Base-by-base conservation (phyloP, 2,329 filamentous ascomycete species). In the Alternaria sp. region DNA sequence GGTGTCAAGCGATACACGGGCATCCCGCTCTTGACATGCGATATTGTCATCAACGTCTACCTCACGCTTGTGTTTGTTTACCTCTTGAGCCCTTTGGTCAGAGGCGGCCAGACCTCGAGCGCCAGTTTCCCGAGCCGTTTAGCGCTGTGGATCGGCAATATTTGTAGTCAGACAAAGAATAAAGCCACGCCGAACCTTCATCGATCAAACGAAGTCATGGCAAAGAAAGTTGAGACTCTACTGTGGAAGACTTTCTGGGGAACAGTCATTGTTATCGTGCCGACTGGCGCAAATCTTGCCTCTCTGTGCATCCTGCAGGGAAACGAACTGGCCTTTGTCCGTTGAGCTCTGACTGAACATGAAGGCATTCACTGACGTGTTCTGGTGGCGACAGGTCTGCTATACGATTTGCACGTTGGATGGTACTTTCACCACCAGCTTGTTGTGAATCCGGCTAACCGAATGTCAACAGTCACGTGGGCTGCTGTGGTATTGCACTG, bases 341-440 rank as follows among this genome's bases (percentile, higher is more conserved):
- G 62, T 59, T 11, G n/a, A 49, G 13, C 9, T 11, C 15, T n/a
- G 5, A 23, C 3, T 5, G 17, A 7, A 54, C 11, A 15, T 15
- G 30, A 21, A 23, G 8, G 8, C 12, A 25, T 21, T 21, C 15
- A 19, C 60, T 62, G 17, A 62, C 32, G 4, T 19, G 3, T 25
- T 25, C 5, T 43, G 9, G 19, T 46, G 19, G n/a, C 7, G 15
- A 21, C 40, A 64, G 62, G 17, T 83, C 5, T 83, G 81, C 60
- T 74, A 81, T 54, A 77, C 73, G 0, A 67, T 80, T 2, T 83
- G 82, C 67, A 79, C 74, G 2, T 64, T 80, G 11, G 81, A 83
- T 60, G 74, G 81, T 82, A 69, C 43, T 76, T 66, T 21, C 45
- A 10, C 15, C 49, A 11, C 32, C 9, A 36, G 12, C 36, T 45